Evolutionary conservation across 108 stramenopile genomes (phyloP).

Genomic region (Chaetoceros tenuissimus): DNA sequence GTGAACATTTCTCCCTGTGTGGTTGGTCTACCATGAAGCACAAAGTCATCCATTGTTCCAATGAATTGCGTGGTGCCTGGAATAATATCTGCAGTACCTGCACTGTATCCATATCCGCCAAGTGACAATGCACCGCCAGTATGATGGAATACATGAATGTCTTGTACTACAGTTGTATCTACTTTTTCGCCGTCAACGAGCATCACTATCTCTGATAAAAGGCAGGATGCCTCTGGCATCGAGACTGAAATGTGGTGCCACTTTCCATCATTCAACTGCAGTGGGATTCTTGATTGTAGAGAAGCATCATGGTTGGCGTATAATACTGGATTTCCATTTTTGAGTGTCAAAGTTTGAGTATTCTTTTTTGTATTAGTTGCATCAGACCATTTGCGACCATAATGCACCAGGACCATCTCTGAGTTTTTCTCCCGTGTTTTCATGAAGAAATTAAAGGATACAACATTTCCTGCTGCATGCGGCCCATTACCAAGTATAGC

Average conservation of each 20-base stretch:
- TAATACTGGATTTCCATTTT: neutral
- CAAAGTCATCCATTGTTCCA: neutral
- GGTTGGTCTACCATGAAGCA: neutral
- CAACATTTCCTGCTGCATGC: constrained; percentile 1
- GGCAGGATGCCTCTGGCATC: constrained; percentile 2
- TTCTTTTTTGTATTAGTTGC: neutral
- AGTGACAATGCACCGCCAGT: neutral
- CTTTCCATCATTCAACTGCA: constrained; percentile 1
- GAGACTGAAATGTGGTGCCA: constrained; percentile 4
- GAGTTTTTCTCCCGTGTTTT: neutral
- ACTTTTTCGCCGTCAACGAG: constrained; percentile 1
- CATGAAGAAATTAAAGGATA: constrained; percentile 1
- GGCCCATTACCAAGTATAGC: constrained; percentile 1
- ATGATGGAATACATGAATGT: neutral
- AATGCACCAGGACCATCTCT: constrained; percentile 2
- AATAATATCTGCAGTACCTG: neutral
- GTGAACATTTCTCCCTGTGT: too few relatives aligned
- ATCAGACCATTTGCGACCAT: neutral
- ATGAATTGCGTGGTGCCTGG: neutral
- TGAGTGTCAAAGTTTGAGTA: neutral
- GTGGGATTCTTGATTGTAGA: neutral
- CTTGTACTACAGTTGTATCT: neutral
- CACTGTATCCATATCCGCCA: neutral
- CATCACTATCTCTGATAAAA: neutral
- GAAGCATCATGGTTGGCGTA: neutral